Percentiles rank a stretch among this genome's conserved stretches.
These are phyloP conservation scores for Calonectria hawksworthii DNA, from an alignment of 2,329 filamentous ascomycete genomes.

Conservation along the genomic window DNA sequence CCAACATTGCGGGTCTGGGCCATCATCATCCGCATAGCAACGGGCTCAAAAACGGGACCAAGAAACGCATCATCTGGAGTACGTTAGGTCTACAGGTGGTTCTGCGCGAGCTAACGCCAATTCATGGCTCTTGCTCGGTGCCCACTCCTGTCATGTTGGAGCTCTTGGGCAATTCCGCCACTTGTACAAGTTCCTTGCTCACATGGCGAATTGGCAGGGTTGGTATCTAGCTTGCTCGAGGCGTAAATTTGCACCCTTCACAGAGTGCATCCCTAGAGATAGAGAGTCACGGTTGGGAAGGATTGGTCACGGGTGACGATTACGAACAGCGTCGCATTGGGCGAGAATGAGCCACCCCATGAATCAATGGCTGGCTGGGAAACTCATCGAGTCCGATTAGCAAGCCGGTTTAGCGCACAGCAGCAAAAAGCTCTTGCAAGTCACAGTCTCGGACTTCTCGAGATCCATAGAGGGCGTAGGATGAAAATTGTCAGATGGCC, in stretches of 20 bases:
- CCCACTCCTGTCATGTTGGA: background rate
- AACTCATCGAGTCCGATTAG: background rate
- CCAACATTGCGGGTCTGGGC: background rate
- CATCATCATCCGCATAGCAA: background rate
- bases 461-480: constrained; percentile 3
- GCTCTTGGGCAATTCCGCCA: background rate
- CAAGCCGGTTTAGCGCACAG: background rate
- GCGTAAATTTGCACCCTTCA: background rate
- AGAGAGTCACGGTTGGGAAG: background rate
- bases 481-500: constrained; percentile 24
- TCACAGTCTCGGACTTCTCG: background rate
- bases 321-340: background rate
- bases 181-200: background rate
- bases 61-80: background rate
- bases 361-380: background rate
- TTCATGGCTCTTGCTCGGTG: background rate
- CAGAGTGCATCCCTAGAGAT: background rate
- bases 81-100: background rate
- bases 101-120: background rate
- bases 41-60: background rate
- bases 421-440: background rate
- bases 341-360: background rate
- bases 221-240: too few relatives aligned
- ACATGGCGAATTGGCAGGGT: background rate
- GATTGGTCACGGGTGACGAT: constrained; percentile 2